Base-by-base conservation (phyloP, 257 asterid genomes). In the Coffea eugenioides region DNA sequence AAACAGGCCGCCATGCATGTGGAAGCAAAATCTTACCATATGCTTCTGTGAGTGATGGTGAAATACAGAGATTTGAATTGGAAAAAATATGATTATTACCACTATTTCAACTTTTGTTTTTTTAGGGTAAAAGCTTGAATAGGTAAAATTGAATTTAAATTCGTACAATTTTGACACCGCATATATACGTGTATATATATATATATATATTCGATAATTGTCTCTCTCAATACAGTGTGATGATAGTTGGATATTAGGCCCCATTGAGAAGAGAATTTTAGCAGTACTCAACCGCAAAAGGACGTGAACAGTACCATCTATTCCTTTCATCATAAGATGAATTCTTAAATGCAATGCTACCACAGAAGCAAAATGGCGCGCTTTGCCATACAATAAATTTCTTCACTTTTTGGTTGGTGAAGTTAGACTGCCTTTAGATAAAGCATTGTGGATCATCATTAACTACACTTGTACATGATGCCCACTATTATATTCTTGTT, bases 401-500 rank as follows among this genome's bases (percentile, higher is more conserved):
- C 70, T 62, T 70, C 59, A 66, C 82, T 71, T 82, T 82, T 71
- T 71, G 80, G 88, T 79, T 65, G 83, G 82, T 85, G 77, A 51
- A 10, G 18, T 70, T 70, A 34, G 57, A 39, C 41, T 79, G 27
- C 8, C 61, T 69, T 81, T 81, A 54, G 74, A 69, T 48, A 77
- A 80, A 56, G 78, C 84, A 75, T 75, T 36, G 72, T 84, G 75
- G 78, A 57, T 48, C 69, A 79, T 79, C 77, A 79, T 79, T 71
- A 79, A 79, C 12, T 79, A 43, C 77, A 56, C 62, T 59, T 18
- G 31, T 25, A 16, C 80, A 46, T 65, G 70, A 16, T 59, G 73
- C 2, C 10, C 31, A 27, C 43, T 13, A 6, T 27, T 25, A 12
- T 4, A 12, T 41, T 8, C 5, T 25, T 64, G 20, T 51, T 4